Evolutionary conservation across 345 rosid genomes (phyloP).

Genomic region (Salix udensis): DNA sequence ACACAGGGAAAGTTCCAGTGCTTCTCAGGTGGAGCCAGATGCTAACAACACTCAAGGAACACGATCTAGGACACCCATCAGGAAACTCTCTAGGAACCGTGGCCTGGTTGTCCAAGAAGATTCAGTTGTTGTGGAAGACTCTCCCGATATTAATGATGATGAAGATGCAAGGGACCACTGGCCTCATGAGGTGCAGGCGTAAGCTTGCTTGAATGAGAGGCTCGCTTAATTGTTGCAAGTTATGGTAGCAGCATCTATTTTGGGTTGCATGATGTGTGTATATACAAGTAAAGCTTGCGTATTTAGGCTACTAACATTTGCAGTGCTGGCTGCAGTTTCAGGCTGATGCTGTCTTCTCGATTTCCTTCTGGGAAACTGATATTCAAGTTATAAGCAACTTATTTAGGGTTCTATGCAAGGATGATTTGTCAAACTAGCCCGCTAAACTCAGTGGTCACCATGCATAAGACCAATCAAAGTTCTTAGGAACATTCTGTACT

Average conservation of each 20-base stretch:
- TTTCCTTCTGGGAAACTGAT: too few species aligned
- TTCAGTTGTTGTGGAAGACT: constrained; percentile 41
- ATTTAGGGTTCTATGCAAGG: too few species aligned
- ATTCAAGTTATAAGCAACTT: too few species aligned
- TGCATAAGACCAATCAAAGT: too few species aligned
- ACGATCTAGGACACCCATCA: constrained; percentile 56
- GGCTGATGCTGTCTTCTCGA: too few species aligned
- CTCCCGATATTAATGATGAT: constrained; percentile 6
- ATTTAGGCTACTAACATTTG: neutral
- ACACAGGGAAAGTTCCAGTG: constrained; percentile 28
- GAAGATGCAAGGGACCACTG: neutral
- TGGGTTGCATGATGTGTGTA: neutral
- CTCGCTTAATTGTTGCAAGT: neutral
- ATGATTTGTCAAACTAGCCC: too few species aligned
- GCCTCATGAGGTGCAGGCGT: constrained; percentile 13
- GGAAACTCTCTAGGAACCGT: constrained; percentile 69
- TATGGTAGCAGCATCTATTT: too few species aligned
- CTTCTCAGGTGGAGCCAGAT: constrained; percentile 33
- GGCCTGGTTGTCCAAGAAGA: constrained; percentile 75
- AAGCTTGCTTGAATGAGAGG: constrained; percentile 6
- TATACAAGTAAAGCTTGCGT: neutral
- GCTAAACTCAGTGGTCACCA: too few species aligned
- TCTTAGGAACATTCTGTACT: too few species aligned
- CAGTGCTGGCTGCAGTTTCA: too few species aligned
- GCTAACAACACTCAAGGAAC: constrained; percentile 27